These are phyloP conservation scores for Allantophomopsis lycopodina DNA, from an alignment of 2,329 filamentous ascomycete species.

Conservation along the genomic window DNA sequence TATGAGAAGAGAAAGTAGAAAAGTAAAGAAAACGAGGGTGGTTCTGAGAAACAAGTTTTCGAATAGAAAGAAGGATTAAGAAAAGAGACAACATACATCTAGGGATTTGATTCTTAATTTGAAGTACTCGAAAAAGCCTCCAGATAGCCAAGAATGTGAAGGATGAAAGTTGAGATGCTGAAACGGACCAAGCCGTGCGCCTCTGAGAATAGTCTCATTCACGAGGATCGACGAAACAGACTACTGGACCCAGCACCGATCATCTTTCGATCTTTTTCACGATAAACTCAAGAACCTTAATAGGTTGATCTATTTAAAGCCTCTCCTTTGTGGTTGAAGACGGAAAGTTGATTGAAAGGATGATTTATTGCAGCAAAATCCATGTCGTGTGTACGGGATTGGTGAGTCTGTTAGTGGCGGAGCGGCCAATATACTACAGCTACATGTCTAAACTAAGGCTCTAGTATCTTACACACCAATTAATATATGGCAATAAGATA, in stretches of 20 bases:
- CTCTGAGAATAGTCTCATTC: neutral
- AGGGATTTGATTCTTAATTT: neutral
- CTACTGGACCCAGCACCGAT: too few relatives aligned
- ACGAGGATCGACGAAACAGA: neutral
- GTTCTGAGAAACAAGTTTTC: neutral
- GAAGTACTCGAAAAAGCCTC: neutral
- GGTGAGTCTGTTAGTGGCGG: too few relatives aligned
- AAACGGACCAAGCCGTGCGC: neutral
- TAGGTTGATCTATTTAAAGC: too few relatives aligned
- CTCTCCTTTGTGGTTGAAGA: too few relatives aligned
- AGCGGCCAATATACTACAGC: too few relatives aligned
- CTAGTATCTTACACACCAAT: too few relatives aligned
- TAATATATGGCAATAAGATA: too few relatives aligned
- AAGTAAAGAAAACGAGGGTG: neutral
- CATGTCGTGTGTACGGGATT: too few relatives aligned
- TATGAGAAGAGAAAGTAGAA: neutral
- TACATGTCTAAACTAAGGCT: too few relatives aligned
- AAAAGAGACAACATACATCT: neutral
- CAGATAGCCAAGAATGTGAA: neutral
- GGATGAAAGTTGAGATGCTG: neutral
- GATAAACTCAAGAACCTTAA: too few relatives aligned
- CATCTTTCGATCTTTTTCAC: neutral
- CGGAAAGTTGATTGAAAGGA: too few relatives aligned
- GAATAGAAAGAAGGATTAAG: neutral
- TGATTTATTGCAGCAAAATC: too few relatives aligned